Conservation (phyloP, 371 early-diverging fungal species). For the Syncephalis fuscata region DNA sequence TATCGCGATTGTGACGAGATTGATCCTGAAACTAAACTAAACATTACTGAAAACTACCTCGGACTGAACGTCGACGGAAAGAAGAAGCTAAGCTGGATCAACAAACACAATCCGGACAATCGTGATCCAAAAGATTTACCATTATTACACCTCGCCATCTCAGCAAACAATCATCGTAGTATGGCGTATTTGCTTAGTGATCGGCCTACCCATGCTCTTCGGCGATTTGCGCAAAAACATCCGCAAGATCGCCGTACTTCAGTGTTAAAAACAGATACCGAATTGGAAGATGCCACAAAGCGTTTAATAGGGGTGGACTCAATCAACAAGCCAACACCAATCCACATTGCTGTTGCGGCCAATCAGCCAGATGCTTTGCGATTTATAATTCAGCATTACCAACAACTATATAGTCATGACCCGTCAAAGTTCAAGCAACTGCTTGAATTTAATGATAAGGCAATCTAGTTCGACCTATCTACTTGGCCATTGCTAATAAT, state of each 20-base stretch:
- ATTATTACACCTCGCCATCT: constrained; percentile 1
- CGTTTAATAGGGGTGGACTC: background rate
- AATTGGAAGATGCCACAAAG: background rate
- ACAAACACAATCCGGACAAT: background rate
- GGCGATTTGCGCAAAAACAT: constrained; percentile 3
- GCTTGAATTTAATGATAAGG: background rate
- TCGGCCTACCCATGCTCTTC: constrained; percentile 1
- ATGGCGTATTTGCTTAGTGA: constrained; percentile 2
- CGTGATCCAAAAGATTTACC: background rate
- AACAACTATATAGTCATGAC: too few relatives aligned
- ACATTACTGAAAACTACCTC: background rate
- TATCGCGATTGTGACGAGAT: background rate
- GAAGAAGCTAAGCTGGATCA: constrained; percentile 1
- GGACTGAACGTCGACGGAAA: background rate
- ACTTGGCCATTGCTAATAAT: background rate
- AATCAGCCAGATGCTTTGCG: constrained; percentile 2
- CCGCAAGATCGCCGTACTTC: background rate
- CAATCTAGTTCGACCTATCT: background rate
- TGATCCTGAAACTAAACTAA: background rate
- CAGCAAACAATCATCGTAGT: background rate
- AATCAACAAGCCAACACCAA: constrained; percentile 1
- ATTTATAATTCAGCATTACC: background rate
- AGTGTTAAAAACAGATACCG: background rate
- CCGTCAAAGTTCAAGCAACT: background rate
- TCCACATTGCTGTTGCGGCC: constrained; percentile 4